Conservation (phyloP, 202 grass and related monocot genomes). For the Saccharum hybrid region DNA sequence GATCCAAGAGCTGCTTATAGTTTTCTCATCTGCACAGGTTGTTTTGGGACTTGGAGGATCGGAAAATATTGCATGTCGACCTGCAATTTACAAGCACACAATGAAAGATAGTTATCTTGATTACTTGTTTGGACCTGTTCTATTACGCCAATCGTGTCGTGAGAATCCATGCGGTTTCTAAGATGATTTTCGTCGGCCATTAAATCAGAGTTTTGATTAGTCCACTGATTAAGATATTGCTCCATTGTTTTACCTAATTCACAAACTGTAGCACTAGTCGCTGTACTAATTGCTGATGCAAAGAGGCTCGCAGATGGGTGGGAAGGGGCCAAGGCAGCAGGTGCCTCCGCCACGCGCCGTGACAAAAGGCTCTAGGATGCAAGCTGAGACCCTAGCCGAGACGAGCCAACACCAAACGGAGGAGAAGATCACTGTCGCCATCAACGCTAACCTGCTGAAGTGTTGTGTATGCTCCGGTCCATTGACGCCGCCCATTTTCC, state of each 20-base stretch:
- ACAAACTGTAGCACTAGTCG: neutral
- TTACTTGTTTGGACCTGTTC: no score
- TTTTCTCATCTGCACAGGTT: no score
- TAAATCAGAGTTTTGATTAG: neutral
- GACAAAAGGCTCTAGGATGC: neutral
- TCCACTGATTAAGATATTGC: neutral
- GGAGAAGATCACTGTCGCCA: neutral
- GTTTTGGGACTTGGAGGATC: no score
- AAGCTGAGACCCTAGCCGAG: neutral
- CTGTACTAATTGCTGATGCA: neutral
- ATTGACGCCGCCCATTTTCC: neutral
- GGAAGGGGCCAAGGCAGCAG: neutral
- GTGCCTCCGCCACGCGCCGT: no score
- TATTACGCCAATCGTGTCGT: no score
- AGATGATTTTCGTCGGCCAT: neutral
- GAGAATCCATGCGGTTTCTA: no score
- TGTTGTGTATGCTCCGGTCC: constrained; percentile 1
- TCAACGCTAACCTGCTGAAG: neutral
- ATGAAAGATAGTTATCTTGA: no score
- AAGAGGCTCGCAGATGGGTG: neutral
- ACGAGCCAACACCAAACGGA: neutral
- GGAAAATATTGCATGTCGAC: no score
- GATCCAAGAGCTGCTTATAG: no score
- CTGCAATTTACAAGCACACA: neutral
- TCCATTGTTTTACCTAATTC: neutral